Percentiles rank a stretch among this genome's conserved stretches.
Conservation (phyloP, 1,284 basidiomycete species). For the Schizophyllum commune region DNA sequence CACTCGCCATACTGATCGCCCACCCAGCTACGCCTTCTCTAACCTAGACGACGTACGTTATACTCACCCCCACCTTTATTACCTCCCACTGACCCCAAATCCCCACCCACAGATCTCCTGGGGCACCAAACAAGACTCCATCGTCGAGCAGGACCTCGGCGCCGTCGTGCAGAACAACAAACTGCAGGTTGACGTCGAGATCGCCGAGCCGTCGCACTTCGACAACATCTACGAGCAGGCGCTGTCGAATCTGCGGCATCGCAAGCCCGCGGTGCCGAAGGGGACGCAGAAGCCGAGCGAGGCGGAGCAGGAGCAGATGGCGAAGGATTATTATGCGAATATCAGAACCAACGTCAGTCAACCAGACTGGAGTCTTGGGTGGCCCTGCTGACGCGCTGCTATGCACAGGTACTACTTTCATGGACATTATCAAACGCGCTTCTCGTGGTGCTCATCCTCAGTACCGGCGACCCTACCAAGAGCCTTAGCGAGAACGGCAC, state of each 20-base stretch:
- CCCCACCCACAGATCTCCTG: slow-evolving; percentile 71
- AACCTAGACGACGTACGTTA: slow-evolving; percentile 70
- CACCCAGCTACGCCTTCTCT: slow-evolving; percentile 68
- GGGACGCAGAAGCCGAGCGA: slow-evolving; percentile 24
- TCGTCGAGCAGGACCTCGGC: slow-evolving; percentile 69
- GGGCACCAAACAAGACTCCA: slow-evolving; percentile 83
- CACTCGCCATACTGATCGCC: slow-evolving; percentile 12
- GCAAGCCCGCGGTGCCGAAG: slow-evolving; percentile 42
- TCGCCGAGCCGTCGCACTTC: slow-evolving; percentile 82
- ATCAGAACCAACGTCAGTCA: slow-evolving; percentile 80
- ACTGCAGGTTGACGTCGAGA: slow-evolving; percentile 83
- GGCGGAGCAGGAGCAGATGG: slow-evolving; percentile 65
- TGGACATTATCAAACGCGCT: slow-evolving; percentile 84
- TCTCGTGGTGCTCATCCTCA: slow-evolving; percentile 68
- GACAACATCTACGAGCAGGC: slow-evolving; percentile 89
- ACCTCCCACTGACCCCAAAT: background rate
- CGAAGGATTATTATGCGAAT: slow-evolving; percentile 85
- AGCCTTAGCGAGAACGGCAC: slow-evolving; percentile 60
- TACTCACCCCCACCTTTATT: background rate
- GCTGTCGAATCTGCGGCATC: slow-evolving; percentile 70
- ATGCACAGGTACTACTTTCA: slow-evolving; percentile 58
- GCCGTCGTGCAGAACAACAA: slow-evolving; percentile 72
- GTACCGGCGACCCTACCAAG: slow-evolving; percentile 50
- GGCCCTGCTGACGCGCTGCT: background rate
- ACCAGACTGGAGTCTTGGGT: slow-evolving; percentile 7